A percentile compares a stretch with the other conserved stretches of the same genome.
These are phyloP conservation scores for Salicornia ramosissima DNA, from an alignment of 148 eudicot genomes.

Conservation along the genomic window DNA sequence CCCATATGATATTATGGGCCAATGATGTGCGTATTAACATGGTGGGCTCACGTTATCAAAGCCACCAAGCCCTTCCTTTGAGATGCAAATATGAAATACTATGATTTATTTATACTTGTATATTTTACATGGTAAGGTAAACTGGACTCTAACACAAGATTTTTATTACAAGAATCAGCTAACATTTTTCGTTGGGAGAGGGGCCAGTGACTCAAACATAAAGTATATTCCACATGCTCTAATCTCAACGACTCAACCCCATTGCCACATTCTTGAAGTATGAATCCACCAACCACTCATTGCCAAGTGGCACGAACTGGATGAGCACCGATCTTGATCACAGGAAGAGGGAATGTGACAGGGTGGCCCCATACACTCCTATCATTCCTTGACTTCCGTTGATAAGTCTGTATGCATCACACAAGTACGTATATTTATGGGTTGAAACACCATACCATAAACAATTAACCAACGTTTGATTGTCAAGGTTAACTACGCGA, in stretches of 20 bases:
- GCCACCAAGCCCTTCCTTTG: too few species aligned
- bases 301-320: constrained; percentile 54
- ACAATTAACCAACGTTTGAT: constrained; percentile 43
- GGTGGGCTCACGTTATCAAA: background rate
- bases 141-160: too few species aligned
- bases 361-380: constrained; percentile 58
- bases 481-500: constrained; percentile 39
- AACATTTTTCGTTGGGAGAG: too few species aligned
- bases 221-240: constrained; percentile 53
- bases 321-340: constrained; percentile 40
- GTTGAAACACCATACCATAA: constrained; percentile 47
- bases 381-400: constrained; percentile 47
- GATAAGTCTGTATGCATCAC: constrained; percentile 32
- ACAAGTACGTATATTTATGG: constrained; percentile 35
- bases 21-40: background rate
- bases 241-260: constrained; percentile 35
- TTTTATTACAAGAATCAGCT: too few species aligned
- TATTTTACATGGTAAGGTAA: too few species aligned
- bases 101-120: too few species aligned
- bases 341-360: constrained; percentile 48
- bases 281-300: constrained; percentile 38
- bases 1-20: background rate
- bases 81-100: too few species aligned
- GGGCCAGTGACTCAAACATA: too few species aligned
- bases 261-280: constrained; percentile 40